A percentile compares a stretch with the other conserved stretches of the same genome.
Conservation (phyloP, 495 filamentous ascomycete species). For the Penicillium odoratum region DNA sequence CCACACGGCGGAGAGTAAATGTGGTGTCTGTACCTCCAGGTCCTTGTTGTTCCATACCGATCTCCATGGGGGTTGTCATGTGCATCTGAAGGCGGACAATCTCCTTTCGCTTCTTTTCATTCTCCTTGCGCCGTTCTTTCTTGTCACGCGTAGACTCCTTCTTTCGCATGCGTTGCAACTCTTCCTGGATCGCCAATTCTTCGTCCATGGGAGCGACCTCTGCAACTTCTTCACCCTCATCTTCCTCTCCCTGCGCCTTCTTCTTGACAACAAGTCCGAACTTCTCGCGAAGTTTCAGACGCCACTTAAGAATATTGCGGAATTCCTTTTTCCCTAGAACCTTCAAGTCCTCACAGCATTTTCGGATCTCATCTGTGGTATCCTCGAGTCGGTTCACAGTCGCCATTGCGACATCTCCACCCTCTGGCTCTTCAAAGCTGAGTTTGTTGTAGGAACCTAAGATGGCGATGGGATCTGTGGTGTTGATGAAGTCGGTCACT, state of each 20-base stretch:
- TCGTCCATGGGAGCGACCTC: conserved; percentile 89
- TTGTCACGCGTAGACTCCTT: conserved; percentile 73
- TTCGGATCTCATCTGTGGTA: conserved; percentile 82
- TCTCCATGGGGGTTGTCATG: conserved; percentile 94
- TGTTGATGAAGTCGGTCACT: conserved; percentile 92
- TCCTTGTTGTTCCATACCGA: conserved; percentile 79
- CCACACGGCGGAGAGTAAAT: conserved; percentile 78
- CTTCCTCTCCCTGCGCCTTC: conserved; percentile 39
- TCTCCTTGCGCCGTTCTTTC: conserved; percentile 76
- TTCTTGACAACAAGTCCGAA: conserved; percentile 74
- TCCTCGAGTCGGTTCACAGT: conserved; percentile 88
- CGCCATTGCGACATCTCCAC: conserved; percentile 82
- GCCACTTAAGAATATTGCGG: conserved; percentile 88
- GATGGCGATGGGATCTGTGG: conserved; percentile 93
- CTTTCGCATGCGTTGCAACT: conserved; percentile 77
- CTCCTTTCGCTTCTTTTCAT: conserved; percentile 87
- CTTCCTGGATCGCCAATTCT: conserved; percentile 83
- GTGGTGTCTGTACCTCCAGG: conserved; percentile 59
- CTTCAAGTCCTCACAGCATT: conserved; percentile 85
- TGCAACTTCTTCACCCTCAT: conserved; percentile 71
- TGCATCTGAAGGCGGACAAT: conserved; percentile 93
- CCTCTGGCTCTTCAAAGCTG: conserved; percentile 70
- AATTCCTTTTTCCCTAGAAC: conserved; percentile 94
- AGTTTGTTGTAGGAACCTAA: conserved; percentile 83
- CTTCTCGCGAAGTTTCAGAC: conserved; percentile 83